Conservation (phyloP, 2,329 filamentous ascomycete genomes). For the Xylaria sp. region DNA sequence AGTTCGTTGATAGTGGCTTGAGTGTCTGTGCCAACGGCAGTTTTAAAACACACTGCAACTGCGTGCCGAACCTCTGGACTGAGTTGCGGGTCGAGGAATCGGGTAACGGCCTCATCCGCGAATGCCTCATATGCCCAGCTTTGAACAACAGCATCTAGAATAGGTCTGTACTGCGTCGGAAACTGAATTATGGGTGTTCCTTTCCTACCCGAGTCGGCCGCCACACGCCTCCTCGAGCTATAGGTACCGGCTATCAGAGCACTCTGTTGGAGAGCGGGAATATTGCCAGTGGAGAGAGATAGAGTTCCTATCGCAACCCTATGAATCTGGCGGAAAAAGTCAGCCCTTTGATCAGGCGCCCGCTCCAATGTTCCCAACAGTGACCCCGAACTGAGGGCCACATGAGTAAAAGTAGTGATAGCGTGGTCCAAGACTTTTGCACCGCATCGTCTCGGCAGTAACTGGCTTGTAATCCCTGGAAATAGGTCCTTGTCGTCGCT, state of each 20-base stretch:
- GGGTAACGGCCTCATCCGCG: constrained; percentile 26
- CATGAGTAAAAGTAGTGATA: constrained; percentile 51
- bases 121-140: constrained; percentile 41
- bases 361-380: constrained; percentile 45
- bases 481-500: constrained; percentile 44
- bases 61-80: constrained; percentile 26
- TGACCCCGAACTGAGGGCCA: constrained; percentile 43
- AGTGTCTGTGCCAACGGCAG: constrained; percentile 21
- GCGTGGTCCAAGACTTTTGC: constrained; percentile 49
- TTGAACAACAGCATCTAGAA: constrained; percentile 40
- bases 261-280: constrained; percentile 32
- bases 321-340: constrained; percentile 47
- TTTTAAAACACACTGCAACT: constrained; percentile 34
- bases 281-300: constrained; percentile 40
- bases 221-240: constrained; percentile 37
- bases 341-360: constrained; percentile 38
- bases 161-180: constrained; percentile 45
- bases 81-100: constrained; percentile 30
- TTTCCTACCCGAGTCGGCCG: constrained; percentile 8
- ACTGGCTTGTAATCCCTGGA: constrained; percentile 45
- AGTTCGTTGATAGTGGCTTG: constrained; percentile 40
- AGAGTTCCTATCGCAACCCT: constrained; percentile 46
- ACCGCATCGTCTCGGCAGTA: constrained; percentile 46
- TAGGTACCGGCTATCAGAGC: constrained; percentile 43
- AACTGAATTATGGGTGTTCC: constrained; percentile 43